phyloP scores from a whole-genome alignment of 495 filamentous ascomycete genomes.

The Xylaria telfairii region DNA sequence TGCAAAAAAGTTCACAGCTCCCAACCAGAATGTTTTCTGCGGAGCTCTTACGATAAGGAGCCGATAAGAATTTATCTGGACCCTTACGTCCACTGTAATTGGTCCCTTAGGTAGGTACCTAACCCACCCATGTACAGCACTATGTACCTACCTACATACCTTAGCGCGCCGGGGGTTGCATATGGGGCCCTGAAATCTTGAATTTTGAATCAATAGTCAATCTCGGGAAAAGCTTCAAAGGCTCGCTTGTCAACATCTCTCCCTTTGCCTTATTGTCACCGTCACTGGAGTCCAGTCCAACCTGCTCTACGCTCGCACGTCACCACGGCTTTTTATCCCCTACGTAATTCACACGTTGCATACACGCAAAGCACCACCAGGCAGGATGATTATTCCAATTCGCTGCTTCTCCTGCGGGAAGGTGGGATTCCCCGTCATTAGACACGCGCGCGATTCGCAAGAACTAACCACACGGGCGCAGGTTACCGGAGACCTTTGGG shows the following conservation, averaged over 20 bases:
- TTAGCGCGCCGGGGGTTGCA: conserved; percentile 5
- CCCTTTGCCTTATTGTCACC: conserved; percentile 5
- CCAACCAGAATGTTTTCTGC: conserved; percentile 23
- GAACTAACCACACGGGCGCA: conserved; percentile 44
- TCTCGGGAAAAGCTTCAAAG: conserved; percentile 18
- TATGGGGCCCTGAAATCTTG: conserved; percentile 22
- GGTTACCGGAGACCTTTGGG: conserved; percentile 98
- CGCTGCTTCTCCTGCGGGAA: conserved; percentile 99
- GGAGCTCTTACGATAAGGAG: conserved; percentile 30
- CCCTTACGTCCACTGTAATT: neutral
- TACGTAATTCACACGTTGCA: neutral
- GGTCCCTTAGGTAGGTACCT: neutral
- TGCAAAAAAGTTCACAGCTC: conserved; percentile 27
- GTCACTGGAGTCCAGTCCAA: neutral
- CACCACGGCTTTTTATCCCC: neutral
- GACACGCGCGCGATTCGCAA: conserved; percentile 2
- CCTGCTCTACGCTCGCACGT: neutral
- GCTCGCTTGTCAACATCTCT: neutral
- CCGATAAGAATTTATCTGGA: conserved; percentile 30
- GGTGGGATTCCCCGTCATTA: conserved; percentile 56
- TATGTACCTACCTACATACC: neutral
- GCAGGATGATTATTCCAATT: conserved; percentile 94
- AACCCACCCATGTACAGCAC: neutral
- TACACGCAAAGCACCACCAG: conserved; percentile 5
- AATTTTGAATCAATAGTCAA: neutral